Conservation (phyloP, 192 early-diverging fungal species). For the Chytriomyces sp. region DNA sequence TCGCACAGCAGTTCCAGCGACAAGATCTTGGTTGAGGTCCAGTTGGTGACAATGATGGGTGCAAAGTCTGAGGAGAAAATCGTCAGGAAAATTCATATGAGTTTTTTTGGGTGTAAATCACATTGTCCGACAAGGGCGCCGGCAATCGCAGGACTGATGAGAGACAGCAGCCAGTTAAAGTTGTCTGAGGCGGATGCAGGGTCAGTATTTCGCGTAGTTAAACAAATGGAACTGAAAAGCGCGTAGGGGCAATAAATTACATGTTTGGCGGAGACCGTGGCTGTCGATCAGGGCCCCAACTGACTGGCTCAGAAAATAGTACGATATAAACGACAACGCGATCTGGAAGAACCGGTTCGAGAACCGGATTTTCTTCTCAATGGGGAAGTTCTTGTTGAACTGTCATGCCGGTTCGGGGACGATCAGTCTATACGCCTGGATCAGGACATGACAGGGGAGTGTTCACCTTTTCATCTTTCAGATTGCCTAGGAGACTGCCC, state of each 20-base stretch:
- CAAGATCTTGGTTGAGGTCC: slow-evolving; percentile 45
- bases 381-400: slow-evolving; percentile 49
- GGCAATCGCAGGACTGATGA: slow-evolving; percentile 37
- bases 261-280: slow-evolving; percentile 24
- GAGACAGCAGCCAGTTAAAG: slow-evolving; percentile 44
- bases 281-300: slow-evolving; percentile 16
- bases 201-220: no score
- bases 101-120: slow-evolving; percentile 14
- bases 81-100: background rate
- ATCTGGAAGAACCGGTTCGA: slow-evolving; percentile 44
- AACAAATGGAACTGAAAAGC: no score
- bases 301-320: slow-evolving; percentile 42
- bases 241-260: background rate
- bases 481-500: background rate
- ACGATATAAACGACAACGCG: slow-evolving; percentile 35
- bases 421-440: background rate
- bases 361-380: slow-evolving; percentile 49
- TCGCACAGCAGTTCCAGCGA: slow-evolving; percentile 41
- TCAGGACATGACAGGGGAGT: background rate
- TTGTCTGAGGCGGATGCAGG: slow-evolving; percentile 6
- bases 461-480: slow-evolving; percentile 12
- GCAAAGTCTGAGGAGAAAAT: slow-evolving; percentile 38
- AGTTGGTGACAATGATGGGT: slow-evolving; percentile 42
- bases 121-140: slow-evolving; percentile 48
- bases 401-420: background rate